A percentile compares a stretch with the other conserved stretches of the same genome.
phyloP scores from a whole-genome alignment of 2,329 filamentous ascomycete species.

The Paecilomyces formosus region DNA sequence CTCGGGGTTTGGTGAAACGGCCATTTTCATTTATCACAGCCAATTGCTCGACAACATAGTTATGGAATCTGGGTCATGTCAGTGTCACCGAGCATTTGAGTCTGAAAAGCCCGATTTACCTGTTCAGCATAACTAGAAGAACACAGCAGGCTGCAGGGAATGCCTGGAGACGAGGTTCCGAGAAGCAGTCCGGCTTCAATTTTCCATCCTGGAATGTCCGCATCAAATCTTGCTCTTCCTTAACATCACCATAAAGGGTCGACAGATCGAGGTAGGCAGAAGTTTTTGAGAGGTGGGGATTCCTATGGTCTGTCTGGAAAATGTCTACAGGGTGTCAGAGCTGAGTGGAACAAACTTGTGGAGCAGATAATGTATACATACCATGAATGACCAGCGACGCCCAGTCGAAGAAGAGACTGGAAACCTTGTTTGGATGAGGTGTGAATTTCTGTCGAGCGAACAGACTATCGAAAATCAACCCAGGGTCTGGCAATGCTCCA shows the following conservation, averaged over 20 bases:
- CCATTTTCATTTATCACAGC: slow-evolving; percentile 79
- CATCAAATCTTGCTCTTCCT: slow-evolving; percentile 43
- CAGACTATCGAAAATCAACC: slow-evolving; percentile 39
- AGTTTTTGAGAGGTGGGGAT: slow-evolving; percentile 56
- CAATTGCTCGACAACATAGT: slow-evolving; percentile 71
- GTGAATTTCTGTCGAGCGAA: slow-evolving; percentile 36
- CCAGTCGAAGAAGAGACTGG: slow-evolving; percentile 65
- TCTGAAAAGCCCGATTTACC: slow-evolving; percentile 7
- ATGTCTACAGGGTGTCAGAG: slow-evolving; percentile 41
- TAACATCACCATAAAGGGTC: slow-evolving; percentile 59
- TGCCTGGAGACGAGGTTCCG: slow-evolving; percentile 61
- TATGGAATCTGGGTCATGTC: slow-evolving; percentile 58
- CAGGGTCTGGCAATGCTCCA: slow-evolving; percentile 61
- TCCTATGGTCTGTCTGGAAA: slow-evolving; percentile 60
- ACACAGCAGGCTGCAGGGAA: slow-evolving; percentile 67
- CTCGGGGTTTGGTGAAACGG: slow-evolving; percentile 62
- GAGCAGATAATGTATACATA: slow-evolving; percentile 19
- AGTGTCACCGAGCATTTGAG: background rate
- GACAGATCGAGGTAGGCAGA: slow-evolving; percentile 67
- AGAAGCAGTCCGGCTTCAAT: slow-evolving; percentile 65
- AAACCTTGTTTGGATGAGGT: slow-evolving; percentile 62
- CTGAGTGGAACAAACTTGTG: background rate
- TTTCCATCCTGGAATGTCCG: slow-evolving; percentile 62
- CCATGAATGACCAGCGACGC: slow-evolving; percentile 67
- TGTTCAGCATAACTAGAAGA: slow-evolving; percentile 63